Conservation (phyloP, 108 stramenopile species). For the Cafeteria roenbergensis region DNA sequence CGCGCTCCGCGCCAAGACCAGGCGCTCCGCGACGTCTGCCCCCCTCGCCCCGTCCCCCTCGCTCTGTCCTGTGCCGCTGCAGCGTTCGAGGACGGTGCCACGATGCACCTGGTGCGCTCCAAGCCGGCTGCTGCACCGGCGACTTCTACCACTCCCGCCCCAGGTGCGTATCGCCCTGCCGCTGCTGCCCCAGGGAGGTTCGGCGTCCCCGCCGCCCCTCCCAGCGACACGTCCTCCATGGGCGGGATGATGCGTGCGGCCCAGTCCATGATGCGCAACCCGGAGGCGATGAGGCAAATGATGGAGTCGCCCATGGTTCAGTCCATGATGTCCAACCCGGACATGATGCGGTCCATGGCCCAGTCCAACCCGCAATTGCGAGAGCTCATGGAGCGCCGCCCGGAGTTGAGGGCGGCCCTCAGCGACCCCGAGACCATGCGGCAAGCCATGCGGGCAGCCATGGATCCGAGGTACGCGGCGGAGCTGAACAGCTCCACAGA, state of each 20-base stretch:
- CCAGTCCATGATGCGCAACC: no score
- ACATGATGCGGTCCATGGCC: slow-evolving; percentile 69
- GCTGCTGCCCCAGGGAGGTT: neutral
- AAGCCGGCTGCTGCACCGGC: neutral
- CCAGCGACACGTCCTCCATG: no score
- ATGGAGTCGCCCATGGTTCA: slow-evolving; percentile 69
- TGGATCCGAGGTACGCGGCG: slow-evolving; percentile 66
- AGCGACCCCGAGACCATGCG: slow-evolving; percentile 72
- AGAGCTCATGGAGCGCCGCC: slow-evolving; percentile 65
- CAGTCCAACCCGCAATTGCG: slow-evolving; percentile 77
- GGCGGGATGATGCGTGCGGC: no score
- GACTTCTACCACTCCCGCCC: neutral
- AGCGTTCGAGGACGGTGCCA: no score
- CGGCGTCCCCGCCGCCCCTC: neutral
- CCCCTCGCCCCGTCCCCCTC: no score
- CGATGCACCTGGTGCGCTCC: neutral
- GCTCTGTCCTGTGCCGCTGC: no score
- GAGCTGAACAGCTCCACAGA: slow-evolving; percentile 79
- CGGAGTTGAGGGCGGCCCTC: slow-evolving; percentile 66
- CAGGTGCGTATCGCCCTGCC: neutral
- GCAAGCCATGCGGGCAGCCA: slow-evolving; percentile 76
- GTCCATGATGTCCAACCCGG: slow-evolving; percentile 66
- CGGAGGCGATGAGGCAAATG: no score
- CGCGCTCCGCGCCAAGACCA: no score
- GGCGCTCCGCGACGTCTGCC: no score